Evolutionary conservation across 1,284 basidiomycete genomes (phyloP).

Genomic region (Waitea zeae): DNA sequence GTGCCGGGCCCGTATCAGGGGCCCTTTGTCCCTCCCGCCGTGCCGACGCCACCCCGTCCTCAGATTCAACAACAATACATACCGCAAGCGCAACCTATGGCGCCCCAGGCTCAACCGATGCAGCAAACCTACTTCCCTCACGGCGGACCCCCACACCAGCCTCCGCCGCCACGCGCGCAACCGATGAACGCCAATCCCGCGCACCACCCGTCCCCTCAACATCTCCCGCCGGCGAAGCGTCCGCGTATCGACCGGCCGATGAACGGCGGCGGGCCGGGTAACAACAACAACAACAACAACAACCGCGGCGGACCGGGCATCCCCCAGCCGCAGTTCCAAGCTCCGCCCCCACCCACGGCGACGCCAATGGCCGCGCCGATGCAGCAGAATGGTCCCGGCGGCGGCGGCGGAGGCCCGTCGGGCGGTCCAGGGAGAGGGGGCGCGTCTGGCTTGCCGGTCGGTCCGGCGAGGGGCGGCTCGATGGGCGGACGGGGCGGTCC

Average conservation of each 20-base stretch:
- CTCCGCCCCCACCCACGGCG: slow-evolving; percentile 20
- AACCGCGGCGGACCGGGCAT: slow-evolving; percentile 26
- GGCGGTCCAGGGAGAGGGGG: slow-evolving; percentile 11
- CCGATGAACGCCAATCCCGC: slow-evolving; percentile 27
- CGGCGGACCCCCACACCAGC: slow-evolving; percentile 19
- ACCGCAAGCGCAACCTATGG: slow-evolving; percentile 12
- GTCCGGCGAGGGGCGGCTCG: too few species aligned
- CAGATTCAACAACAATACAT: slow-evolving; percentile 19
- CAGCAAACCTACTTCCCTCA: slow-evolving; percentile 30
- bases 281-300: too few species aligned
- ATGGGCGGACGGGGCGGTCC: slow-evolving; percentile 26
- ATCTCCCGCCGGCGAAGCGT: slow-evolving; percentile 66
- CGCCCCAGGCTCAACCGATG: slow-evolving; percentile 18
- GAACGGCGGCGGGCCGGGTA: background rate
- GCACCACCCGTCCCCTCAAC: slow-evolving; percentile 49
- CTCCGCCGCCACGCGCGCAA: too few species aligned
- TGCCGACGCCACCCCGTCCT: slow-evolving; percentile 35
- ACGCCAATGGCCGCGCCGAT: slow-evolving; percentile 16
- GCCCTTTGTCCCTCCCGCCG: slow-evolving; percentile 52
- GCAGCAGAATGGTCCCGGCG: slow-evolving; percentile 19
- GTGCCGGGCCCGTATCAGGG: too few species aligned
- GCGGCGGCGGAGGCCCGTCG: slow-evolving; percentile 20
- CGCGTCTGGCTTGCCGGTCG: too few species aligned
- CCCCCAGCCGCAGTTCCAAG: slow-evolving; percentile 23
- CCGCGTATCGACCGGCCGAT: slow-evolving; percentile 69